phyloP scores from a whole-genome alignment of 2,329 filamentous ascomycete species.

The Beauveria brongniartii region DNA sequence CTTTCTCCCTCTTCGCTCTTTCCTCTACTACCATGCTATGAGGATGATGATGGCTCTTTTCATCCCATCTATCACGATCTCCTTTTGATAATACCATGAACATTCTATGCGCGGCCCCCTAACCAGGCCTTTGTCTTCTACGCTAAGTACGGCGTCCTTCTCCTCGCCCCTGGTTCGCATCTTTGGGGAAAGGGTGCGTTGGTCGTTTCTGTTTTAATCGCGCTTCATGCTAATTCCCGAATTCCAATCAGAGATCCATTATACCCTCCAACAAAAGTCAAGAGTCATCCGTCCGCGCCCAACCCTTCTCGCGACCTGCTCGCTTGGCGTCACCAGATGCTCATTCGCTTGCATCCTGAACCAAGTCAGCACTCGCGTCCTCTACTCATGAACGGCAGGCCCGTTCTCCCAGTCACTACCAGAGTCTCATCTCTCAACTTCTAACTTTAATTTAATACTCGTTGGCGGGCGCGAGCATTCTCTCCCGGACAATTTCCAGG shows the following conservation, averaged over 20 bases:
- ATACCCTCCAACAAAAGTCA: not conserved
- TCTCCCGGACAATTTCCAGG: not conserved
- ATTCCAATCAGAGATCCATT: not conserved
- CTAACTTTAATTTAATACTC: not conserved
- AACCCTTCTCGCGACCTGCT: not conserved
- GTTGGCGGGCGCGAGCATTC: slow-evolving; percentile 3
- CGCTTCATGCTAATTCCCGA: not conserved
- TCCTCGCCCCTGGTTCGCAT: not conserved
- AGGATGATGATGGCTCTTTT: not conserved
- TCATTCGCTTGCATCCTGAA: slow-evolving; percentile 1
- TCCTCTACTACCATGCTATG: not conserved
- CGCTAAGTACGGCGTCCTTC: not conserved
- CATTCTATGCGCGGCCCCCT: not conserved
- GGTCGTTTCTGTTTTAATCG: not conserved
- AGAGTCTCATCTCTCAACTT: not conserved
- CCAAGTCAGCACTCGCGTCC: not conserved
- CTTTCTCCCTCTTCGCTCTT: not conserved
- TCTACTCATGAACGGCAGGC: slow-evolving; percentile 5
- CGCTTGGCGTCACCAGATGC: not conserved
- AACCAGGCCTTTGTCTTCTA: not conserved
- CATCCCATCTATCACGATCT: slow-evolving; percentile 5
- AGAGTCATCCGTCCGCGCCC: not conserved
- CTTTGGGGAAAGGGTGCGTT: not conserved
- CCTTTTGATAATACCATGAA: not conserved
- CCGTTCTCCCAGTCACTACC: not conserved